Conservation (phyloP, 805 yeast species). For the Trichomonascus vanleenenianus region DNA sequence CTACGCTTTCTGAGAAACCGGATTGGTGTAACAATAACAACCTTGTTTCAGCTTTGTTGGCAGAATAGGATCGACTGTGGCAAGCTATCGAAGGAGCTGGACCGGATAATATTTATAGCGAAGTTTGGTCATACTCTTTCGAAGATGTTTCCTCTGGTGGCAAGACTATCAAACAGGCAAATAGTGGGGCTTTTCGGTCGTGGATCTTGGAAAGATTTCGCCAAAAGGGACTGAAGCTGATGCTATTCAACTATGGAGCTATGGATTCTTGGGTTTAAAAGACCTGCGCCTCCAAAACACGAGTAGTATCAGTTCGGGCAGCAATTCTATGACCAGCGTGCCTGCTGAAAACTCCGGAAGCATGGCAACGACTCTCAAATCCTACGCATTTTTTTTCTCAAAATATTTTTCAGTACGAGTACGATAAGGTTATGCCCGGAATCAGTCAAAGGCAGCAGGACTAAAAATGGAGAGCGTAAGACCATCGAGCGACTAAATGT, state of each 20-base stretch:
- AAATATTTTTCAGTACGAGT: too few species aligned
- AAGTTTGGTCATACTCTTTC: constrained; percentile 8
- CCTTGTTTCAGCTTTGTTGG: constrained; percentile 4
- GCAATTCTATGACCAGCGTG: too few species aligned
- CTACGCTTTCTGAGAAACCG: too few species aligned
- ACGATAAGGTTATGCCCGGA: too few species aligned
- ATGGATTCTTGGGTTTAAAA: constrained; percentile 7
- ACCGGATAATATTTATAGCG: constrained; percentile 5
- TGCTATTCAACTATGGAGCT: constrained; percentile 9
- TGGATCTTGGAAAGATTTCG: constrained; percentile 7
- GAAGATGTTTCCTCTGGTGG: background rate
- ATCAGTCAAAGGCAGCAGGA: too few species aligned
- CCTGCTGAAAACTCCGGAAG: too few species aligned
- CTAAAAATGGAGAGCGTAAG: too few species aligned
- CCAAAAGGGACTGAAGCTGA: constrained; percentile 9
- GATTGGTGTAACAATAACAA: constrained; percentile 7
- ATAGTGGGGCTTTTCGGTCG: constrained; percentile 2
- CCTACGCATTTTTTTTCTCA: too few species aligned
- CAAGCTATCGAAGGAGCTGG: constrained; percentile 9
- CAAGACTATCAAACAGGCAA: background rate
- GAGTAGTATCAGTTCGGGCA: too few species aligned
- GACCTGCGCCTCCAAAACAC: constrained; percentile 2
- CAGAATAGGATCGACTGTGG: constrained; percentile 8
- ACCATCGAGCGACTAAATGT: too few species aligned
- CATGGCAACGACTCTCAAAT: too few species aligned